These are phyloP conservation scores for Zizania latifolia DNA, from an alignment of 176 grass and related monocot genomes.

Conservation along the genomic window DNA sequence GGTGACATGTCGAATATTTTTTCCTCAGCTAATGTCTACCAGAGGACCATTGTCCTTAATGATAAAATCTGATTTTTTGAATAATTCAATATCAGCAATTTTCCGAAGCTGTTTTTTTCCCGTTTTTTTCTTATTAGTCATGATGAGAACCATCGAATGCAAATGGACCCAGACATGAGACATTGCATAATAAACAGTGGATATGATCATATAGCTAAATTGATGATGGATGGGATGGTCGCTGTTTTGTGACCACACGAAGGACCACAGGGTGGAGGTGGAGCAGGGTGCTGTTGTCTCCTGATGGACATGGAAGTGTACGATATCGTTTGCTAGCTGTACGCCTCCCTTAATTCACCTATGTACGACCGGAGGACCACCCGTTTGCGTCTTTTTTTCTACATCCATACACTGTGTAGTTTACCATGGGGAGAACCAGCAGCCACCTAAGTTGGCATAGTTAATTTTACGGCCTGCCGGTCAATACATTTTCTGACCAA, in stretches of 20 bases:
- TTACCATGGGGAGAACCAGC: neutral
- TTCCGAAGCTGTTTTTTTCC: neutral
- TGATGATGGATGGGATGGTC: constrained; percentile 24
- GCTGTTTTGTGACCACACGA: constrained; percentile 32
- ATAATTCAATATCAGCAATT: neutral
- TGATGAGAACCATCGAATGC: neutral
- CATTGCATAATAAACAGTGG: neutral
- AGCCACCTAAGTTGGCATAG: neutral
- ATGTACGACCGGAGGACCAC: constrained; percentile 29
- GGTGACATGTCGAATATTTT: constrained; percentile 23
- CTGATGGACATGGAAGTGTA: constrained; percentile 34
- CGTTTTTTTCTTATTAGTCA: neutral
- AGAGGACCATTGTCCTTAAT: neutral
- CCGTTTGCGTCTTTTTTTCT: neutral
- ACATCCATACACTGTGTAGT: neutral
- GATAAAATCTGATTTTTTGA: constrained; percentile 1
- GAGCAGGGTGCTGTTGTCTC: constrained; percentile 11
- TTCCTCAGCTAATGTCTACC: neutral
- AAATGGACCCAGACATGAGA: neutral
- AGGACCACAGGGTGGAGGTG: constrained; percentile 24
- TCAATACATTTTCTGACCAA: no score
- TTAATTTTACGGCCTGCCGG: no score
- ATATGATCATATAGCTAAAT: neutral
- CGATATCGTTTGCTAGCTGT: constrained; percentile 46
- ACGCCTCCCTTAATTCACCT: neutral